Evolutionary conservation across 1,284 basidiomycete genomes (phyloP), one percentile per base, ranked within the genome.

Genomic region (Austroboletus rostrupii): DNA sequence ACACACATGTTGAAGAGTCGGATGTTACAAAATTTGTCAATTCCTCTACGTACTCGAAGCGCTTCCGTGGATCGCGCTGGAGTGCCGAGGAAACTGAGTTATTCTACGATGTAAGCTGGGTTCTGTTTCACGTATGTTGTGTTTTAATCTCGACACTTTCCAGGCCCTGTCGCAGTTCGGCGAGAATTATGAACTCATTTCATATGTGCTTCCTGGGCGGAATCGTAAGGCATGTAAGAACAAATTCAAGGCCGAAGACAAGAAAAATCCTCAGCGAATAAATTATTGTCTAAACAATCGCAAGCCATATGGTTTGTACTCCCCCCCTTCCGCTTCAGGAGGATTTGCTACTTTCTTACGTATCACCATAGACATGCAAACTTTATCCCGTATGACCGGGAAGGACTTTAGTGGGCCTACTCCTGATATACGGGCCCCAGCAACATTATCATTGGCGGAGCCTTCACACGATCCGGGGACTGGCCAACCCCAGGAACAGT

Each of bases 151-250:
- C 23, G 14, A 16, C 21, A 8, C 23, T 48, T 42, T 35, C 13
- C 57, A 93, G 89, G 90, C 90, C 12, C 70, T 95, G 31, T 78
- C 83, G 5, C 90, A 92, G 63, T 94, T 92, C 62, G 92, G 92
- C 32, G 90, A 92, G 64, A 93, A 95, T 58, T 95, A 94, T 61
- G 92, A 95, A 64, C 80, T 95, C 51, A 92, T 95, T 50, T 87
- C 92, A 2, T 85, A 85, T 54, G 77, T 93, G 11, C 77, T 95
- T 32, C 90, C 91, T 26, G 85, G 86, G 16, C 83, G 92, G n/a
- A 87, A 90, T 61, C 78, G 92, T 16, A 89, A 87, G 58, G 84
- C 90, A 41, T 93, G 93, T 69, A 92, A 92, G 70, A 87, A 87
- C 61, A 96, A 96, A 67, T 95, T 92, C 74, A 92, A 89, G 59